These are phyloP conservation scores for Linnemannia exigua DNA, from an alignment of 192 early-diverging fungal species.

Conservation along the genomic window DNA sequence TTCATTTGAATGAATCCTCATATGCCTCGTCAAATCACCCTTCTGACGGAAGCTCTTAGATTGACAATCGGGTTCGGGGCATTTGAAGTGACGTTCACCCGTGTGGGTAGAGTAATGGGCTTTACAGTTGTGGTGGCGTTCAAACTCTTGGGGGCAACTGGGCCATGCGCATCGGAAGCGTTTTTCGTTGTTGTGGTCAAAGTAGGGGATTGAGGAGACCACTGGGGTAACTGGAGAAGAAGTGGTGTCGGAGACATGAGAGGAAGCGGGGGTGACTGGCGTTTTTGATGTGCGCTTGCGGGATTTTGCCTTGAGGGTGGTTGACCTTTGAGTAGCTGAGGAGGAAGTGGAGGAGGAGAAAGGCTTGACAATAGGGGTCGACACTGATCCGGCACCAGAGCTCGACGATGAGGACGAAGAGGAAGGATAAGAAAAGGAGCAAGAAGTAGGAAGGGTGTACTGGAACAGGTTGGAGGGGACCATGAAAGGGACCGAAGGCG, in stretches of 20 bases:
- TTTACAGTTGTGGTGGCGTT: constrained; percentile 4
- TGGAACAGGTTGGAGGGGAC: constrained; percentile 4
- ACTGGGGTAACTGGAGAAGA: neutral
- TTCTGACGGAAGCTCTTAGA: constrained; percentile 1
- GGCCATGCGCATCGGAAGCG: constrained; percentile 2
- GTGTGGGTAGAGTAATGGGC: neutral
- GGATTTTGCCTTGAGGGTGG: neutral
- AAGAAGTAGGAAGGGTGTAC: neutral
- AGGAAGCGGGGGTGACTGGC: neutral
- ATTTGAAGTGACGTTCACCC: neutral
- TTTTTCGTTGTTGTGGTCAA: neutral
- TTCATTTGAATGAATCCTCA: neutral
- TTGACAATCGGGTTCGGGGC: neutral
- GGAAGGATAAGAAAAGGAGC: neutral
- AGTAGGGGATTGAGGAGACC: neutral
- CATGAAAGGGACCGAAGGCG: neutral
- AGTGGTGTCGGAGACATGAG: neutral
- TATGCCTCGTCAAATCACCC: neutral
- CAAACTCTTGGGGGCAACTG: neutral
- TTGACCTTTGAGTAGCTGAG: neutral
- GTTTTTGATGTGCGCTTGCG: neutral
- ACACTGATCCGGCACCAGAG: neutral
- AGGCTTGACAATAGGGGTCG: neutral
- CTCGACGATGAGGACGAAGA: no score
- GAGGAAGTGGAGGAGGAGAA: no score